phyloP scores from a whole-genome alignment of 805 yeast species.

The Schwanniomyces occidentalis region DNA sequence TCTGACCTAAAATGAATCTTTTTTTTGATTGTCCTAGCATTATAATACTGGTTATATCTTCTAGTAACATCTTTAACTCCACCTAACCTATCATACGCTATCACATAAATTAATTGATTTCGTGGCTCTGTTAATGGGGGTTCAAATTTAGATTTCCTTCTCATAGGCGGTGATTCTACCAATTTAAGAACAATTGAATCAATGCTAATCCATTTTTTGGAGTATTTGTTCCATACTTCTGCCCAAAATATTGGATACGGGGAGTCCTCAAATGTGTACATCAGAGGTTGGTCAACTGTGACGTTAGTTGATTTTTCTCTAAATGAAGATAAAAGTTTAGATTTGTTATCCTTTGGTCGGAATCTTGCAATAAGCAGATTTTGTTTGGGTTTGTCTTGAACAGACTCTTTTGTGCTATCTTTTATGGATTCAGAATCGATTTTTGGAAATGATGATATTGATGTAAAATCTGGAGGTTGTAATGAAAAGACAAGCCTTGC shows the following conservation, averaged over 20 bases:
- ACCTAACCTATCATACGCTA: constrained; percentile 70
- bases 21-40: constrained; percentile 73
- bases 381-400: background rate
- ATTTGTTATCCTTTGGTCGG: constrained; percentile 7
- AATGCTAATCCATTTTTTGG: constrained; percentile 76
- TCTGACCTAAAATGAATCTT: constrained; percentile 60
- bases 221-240: constrained; percentile 84
- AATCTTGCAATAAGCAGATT: constrained; percentile 11
- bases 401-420: constrained; percentile 12
- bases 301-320: constrained; percentile 12
- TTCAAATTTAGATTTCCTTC: constrained; percentile 59
- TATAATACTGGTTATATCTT: constrained; percentile 69
- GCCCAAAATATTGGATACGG: constrained; percentile 83
- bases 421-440: constrained; percentile 23
- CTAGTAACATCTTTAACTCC: constrained; percentile 81
- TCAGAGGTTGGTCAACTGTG: constrained; percentile 8
- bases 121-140: constrained; percentile 64
- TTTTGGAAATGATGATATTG: constrained; percentile 17
- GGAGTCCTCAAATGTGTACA: constrained; percentile 20
- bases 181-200: constrained; percentile 72
- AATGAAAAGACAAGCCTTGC: constrained; percentile 78
- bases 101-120: constrained; percentile 68
- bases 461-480: constrained; percentile 87
- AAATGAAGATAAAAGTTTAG: constrained; percentile 5
- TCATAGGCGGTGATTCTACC: constrained; percentile 60